Evolutionary conservation across 1,284 basidiomycete species (phyloP), one percentile per base, ranked within the genome.

Genomic region (Violaceomyces palustris): DNA sequence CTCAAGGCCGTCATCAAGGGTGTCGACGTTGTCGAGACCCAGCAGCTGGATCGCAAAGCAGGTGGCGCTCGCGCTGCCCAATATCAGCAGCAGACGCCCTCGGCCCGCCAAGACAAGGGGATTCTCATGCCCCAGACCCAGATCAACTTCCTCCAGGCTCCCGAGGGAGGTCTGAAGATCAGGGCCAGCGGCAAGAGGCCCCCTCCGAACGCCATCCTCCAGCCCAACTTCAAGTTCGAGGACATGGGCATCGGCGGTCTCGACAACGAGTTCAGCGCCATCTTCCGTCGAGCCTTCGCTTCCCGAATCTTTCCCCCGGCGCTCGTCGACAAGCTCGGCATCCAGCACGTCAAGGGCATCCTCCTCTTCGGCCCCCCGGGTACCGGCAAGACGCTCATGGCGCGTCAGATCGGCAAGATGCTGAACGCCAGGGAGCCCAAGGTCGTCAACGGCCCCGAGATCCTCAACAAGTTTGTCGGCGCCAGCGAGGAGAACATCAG

Each of bases 231-330:
- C 82, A 97, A 94, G 75, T 99, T 99, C 62, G 88, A 96, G 73
- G 94, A 99, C 74, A 98, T 99, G 93, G 94, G 94, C 21, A 97
- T 99, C 67, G 94, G 94, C 72, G 94, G 94, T 72, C 79, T 99
- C 30, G 94, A 99, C 74, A 79, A 82, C 7, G 94, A 99, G 73
- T 99, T 99, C 72, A 83, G 83, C 45, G 85, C 89, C 45, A 99
- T 99, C 73, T 99, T 99, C 79, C 88, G 94, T 74, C 87, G 94
- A 72, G 94, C 94, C 0, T 99, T 99, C 73, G 93, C 94, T 0
- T 91, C 87, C 47, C 89, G 94, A 46, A 92, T 99, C 34, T 98
- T 98, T 76, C 94, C 94, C 19, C 92, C 91, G 0, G 89, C 83
- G 1, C 80, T 98, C 1, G 92, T 99, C 4, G 93, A 98, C 64